Evolutionary conservation across 148 eudicot genomes (phyloP), one percentile per base, ranked within the genome.

Genomic region (Vaccinium vitisidaea): DNA sequence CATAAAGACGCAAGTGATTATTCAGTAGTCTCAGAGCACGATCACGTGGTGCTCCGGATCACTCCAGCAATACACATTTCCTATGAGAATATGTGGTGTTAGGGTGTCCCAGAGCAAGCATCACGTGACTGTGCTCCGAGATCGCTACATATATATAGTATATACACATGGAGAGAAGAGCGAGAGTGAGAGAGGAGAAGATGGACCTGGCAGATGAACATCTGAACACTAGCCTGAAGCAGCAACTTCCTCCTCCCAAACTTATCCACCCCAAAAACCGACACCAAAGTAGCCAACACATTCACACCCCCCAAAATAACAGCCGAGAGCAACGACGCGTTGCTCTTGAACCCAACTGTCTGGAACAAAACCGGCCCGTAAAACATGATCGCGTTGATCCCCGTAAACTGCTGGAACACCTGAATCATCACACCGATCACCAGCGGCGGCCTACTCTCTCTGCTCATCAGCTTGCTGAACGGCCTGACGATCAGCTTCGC

Each of bases 341-440:
- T 82, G 76, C 74, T 63, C 80, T 88, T 85, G 83, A 92, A 91
- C 14, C 94, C 93, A n/a, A 90, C 25, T 0, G 94, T 92, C 50
- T 90, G 93, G 84, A 92, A 92, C 67, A 92, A 21, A 0, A 92
- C 89, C 0, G 93, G 94, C 5, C 92, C 91, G 59, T 92, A 92
- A 75, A 92, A 92, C 94, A 92, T 92, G 16, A 92, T 85, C 0
- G 92, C 94, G 61, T 92, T 92, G 21, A 92, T 92, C 58, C 94
- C 94, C 0, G 94, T 92, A 32, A 90, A 77, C 71, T 92, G 94
- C 71, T 92, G 94, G 86, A 92, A 92, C 0, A 92, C 85, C 75
- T 92, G 94, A 32, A 92, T 80, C 16, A 65, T 2, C 0, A 87
- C 73, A 2, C 84, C 90, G 16, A 91, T 87, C 5, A 90, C 43